Evolutionary conservation across 805 yeast genomes (phyloP).

Genomic region (Lipomyces mesembrius): DNA sequence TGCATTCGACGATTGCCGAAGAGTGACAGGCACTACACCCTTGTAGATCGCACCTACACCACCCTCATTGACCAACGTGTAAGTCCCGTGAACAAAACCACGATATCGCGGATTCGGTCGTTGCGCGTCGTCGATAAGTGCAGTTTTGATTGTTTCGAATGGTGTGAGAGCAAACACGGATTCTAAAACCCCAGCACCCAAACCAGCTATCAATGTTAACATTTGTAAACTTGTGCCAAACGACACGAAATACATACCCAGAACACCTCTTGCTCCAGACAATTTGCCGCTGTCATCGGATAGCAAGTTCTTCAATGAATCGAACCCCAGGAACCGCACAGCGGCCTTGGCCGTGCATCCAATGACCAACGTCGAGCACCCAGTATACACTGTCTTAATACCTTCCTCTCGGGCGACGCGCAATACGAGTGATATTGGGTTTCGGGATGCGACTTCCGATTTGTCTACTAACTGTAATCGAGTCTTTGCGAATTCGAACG

Average conservation of each 20-base stretch:
- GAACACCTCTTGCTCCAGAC: slow-evolving; percentile 85
- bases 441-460: slow-evolving; percentile 49
- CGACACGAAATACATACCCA: slow-evolving; percentile 42
- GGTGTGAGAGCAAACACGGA: slow-evolving; percentile 95
- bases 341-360: slow-evolving; percentile 97
- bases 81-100: slow-evolving; percentile 64
- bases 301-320: slow-evolving; percentile 74
- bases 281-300: slow-evolving; percentile 85
- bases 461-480: slow-evolving; percentile 71
- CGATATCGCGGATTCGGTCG: slow-evolving; percentile 72
- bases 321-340: slow-evolving; percentile 92
- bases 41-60: slow-evolving; percentile 85
- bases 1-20: slow-evolving; percentile 95
- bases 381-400: slow-evolving; percentile 77
- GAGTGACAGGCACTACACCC: slow-evolving; percentile 88
- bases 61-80: slow-evolving; percentile 69
- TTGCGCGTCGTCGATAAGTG: slow-evolving; percentile 90
- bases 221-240: background rate
- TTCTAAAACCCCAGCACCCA: slow-evolving; percentile 94
- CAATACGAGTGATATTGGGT: slow-evolving; percentile 81
- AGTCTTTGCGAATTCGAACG: slow-evolving; percentile 96
- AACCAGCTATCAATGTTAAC: slow-evolving; percentile 64
- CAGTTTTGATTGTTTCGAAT: slow-evolving; percentile 94
- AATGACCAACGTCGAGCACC: slow-evolving; percentile 94
- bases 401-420: slow-evolving; percentile 81